A percentile compares a stretch with the other conserved stretches of the same genome.
Conservation (phyloP, 768 basidiomycete genomes). For the Pulveroboletus sp. region DNA sequence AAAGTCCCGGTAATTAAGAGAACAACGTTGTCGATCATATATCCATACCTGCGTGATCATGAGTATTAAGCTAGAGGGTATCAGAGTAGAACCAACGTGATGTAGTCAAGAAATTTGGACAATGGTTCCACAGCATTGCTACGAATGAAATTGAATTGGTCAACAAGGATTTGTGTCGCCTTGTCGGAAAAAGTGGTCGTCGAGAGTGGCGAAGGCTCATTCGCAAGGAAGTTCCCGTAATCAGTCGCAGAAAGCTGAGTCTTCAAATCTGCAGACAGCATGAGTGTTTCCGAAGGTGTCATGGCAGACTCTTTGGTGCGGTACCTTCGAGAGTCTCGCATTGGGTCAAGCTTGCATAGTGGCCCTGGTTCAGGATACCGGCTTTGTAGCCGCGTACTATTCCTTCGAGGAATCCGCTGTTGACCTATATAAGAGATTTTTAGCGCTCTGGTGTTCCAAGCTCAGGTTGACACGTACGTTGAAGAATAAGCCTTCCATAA, state of each 20-base stretch:
- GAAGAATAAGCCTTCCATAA: slow-evolving; percentile 88
- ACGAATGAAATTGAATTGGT: slow-evolving; percentile 94
- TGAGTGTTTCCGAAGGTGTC: slow-evolving; percentile 1
- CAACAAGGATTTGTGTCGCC: slow-evolving; percentile 91
- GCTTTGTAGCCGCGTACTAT: slow-evolving; percentile 92
- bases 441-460: background rate
- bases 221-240: slow-evolving; percentile 97
- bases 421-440: slow-evolving; percentile 48
- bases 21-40: slow-evolving; percentile 99
- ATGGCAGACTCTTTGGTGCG: slow-evolving; percentile 11
- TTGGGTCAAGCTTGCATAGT: slow-evolving; percentile 92
- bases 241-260: slow-evolving; percentile 96
- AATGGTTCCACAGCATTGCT: slow-evolving; percentile 90
- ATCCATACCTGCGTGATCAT: slow-evolving; percentile 68
- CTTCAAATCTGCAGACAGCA: slow-evolving; percentile 69
- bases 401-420: slow-evolving; percentile 75
- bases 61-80: slow-evolving; percentile 6
- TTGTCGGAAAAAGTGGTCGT: slow-evolving; percentile 96
- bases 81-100: slow-evolving; percentile 67
- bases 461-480: slow-evolving; percentile 52
- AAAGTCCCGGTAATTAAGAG: slow-evolving; percentile 96
- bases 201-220: slow-evolving; percentile 90
- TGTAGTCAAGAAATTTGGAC: slow-evolving; percentile 93
- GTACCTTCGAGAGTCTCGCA: slow-evolving; percentile 96
- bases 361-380: slow-evolving; percentile 83